Conservation (phyloP, 495 filamentous ascomycete genomes). For the Bryoglossum gracile region DNA sequence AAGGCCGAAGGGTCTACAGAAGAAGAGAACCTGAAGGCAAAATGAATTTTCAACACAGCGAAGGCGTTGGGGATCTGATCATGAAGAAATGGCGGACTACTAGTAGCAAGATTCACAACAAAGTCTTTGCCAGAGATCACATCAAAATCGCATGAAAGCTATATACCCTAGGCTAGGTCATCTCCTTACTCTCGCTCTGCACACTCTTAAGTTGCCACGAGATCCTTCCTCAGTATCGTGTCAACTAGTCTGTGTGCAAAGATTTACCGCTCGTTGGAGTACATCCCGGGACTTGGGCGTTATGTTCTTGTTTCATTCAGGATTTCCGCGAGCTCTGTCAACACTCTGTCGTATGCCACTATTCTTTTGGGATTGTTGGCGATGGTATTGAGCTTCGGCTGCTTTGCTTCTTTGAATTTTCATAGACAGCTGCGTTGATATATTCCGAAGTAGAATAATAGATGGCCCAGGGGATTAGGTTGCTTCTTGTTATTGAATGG, state of each 20-base stretch:
- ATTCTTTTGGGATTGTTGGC: conserved; percentile 16
- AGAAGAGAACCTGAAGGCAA: conserved; percentile 12
- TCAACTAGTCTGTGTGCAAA: conserved; percentile 95
- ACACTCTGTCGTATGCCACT: conserved; percentile 19
- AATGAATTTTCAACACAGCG: conserved; percentile 3
- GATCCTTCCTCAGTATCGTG: conserved; percentile 63
- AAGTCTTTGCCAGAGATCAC: too few relatives aligned
- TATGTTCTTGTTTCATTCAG: conserved; percentile 28
- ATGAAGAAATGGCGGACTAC: conserved; percentile 9
- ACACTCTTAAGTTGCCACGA: conserved; percentile 93
- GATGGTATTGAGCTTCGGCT: conserved; percentile 13
- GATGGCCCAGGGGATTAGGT: too few relatives aligned
- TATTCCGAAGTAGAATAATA: conserved; percentile 3
- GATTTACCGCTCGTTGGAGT: conserved; percentile 46
- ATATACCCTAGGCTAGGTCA: too few relatives aligned
- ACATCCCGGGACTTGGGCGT: conserved; percentile 29
- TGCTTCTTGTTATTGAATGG: too few relatives aligned
- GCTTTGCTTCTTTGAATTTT: conserved; percentile 7
- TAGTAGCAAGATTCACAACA: not conserved
- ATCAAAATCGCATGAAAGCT: too few relatives aligned
- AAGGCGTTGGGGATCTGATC: not conserved
- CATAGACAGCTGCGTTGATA: conserved; percentile 22
- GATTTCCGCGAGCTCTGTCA: conserved; percentile 25
- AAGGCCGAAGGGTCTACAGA: too few relatives aligned
- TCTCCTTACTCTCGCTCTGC: conserved; percentile 32